Percentiles rank a stretch among this genome's conserved stretches.
phyloP scores from a whole-genome alignment of 371 early-diverging fungal genomes.

The Rhizopus stolonifer region DNA sequence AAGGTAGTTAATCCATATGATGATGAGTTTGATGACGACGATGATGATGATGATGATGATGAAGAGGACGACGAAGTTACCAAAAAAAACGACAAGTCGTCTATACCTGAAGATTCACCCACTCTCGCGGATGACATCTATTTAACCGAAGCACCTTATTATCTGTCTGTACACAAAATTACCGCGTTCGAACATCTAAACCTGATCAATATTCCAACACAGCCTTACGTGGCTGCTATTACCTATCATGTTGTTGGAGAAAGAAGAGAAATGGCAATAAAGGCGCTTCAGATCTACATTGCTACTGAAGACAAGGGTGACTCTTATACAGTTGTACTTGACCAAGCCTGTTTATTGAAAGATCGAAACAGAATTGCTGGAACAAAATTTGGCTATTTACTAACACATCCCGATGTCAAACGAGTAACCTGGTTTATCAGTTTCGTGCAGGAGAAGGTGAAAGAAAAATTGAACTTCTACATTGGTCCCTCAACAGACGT shows the following conservation, averaged over 20 bases:
- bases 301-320: slow-evolving; percentile 9
- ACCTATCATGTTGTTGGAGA: slow-evolving; percentile 19
- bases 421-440: slow-evolving; percentile 31
- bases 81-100: no score
- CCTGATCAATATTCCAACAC: slow-evolving; percentile 10
- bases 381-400: slow-evolving; percentile 16
- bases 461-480: slow-evolving; percentile 20
- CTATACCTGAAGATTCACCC: background rate
- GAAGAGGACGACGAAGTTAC: slow-evolving; percentile 1
- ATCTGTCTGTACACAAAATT: slow-evolving; percentile 7
- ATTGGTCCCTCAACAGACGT: slow-evolving; percentile 27
- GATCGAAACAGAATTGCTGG: background rate
- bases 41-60: slow-evolving; percentile 10
- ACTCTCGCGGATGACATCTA: slow-evolving; percentile 7
- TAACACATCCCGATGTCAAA: slow-evolving; percentile 26
- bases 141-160: background rate
- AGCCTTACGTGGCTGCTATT: slow-evolving; percentile 14
- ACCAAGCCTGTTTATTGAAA: slow-evolving; percentile 17
- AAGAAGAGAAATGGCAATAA: slow-evolving; percentile 3
- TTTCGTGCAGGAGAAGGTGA: slow-evolving; percentile 8
- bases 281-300: slow-evolving; percentile 33
- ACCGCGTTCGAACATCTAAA: slow-evolving; percentile 10
- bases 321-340: slow-evolving; percentile 29
- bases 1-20: slow-evolving; percentile 18
- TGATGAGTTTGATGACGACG: background rate